phyloP scores from a whole-genome alignment of 768 basidiomycete species.

The Postia placenta region DNA sequence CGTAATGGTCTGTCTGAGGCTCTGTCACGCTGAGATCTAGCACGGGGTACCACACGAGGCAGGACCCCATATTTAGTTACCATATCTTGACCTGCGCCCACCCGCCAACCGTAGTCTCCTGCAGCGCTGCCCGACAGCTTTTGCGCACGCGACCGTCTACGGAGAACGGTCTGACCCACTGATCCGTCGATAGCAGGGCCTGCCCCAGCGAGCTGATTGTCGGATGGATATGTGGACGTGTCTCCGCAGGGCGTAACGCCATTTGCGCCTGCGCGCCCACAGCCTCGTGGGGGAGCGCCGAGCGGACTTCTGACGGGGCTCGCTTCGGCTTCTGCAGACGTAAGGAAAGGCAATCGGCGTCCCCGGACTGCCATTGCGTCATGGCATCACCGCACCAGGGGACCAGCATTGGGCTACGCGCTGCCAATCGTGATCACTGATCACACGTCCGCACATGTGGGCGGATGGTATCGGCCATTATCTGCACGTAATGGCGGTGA shows the following conservation, averaged over 20 bases:
- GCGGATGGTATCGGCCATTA: not conserved
- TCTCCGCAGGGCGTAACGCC: not conserved
- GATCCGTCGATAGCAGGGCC: not conserved
- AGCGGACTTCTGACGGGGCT: not conserved
- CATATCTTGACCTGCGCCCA: too few relatives aligned
- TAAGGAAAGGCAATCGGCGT: not conserved
- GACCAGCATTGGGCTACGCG: too few relatives aligned
- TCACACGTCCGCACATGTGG: not conserved
- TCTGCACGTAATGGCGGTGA: not conserved
- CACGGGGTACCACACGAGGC: too few relatives aligned
- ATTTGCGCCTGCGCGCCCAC: not conserved
- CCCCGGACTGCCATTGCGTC: not conserved
- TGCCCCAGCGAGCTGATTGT: not conserved
- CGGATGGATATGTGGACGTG: not conserved
- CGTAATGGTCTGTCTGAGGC: too few relatives aligned
- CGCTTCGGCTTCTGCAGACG: not conserved
- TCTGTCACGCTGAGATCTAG: too few relatives aligned
- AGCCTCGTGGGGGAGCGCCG: not conserved
- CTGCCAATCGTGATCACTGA: too few relatives aligned
- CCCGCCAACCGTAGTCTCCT: too few relatives aligned
- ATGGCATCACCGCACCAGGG: too few relatives aligned
- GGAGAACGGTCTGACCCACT: not conserved
- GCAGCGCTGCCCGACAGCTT: not conserved
- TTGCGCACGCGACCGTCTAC: not conserved
- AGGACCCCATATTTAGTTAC: too few relatives aligned